Base-by-base conservation (phyloP, 306 rosid species). In the Datisca glomerata region DNA sequence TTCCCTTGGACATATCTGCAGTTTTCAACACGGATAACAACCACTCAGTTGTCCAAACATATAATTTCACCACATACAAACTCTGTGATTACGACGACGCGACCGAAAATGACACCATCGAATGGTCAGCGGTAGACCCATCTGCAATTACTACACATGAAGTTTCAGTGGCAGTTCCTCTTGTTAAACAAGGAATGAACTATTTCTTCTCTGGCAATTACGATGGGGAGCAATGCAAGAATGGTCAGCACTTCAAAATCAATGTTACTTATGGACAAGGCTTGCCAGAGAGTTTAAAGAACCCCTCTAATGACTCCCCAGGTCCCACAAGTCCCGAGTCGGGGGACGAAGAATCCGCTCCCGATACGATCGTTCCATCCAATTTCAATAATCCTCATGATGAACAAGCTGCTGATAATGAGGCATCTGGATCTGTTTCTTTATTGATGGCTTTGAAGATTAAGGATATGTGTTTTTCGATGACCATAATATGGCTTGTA, bases 21-120 rank as follows among this genome's bases (percentile, higher is more conserved):
- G 97, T 87, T 67, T 82, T 87, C 64, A 79, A 82, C 66, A 74
- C 94, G 0, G 77, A 87, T 60, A 82, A 43, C 2, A 87, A 87
- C 56, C 97, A 87, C 70, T 64, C 89, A 0, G 65, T 87, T 4
- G 38, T 83, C 27, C 89, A 76, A 43, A 82, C 97, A 18, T 87
- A 62, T 64, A 87, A 83, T 44, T 41, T 35, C 3, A 87, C 89
- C 18, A 83, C 79, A 5, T 82, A 82, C 80, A 79, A 74, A 47
- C 58, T 18, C 15, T 87, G 94, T 14, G 80, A 87, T 37, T 82
- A 54, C 4, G 71, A 79, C 5, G 68, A 87, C 47, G 75, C 94
- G 12, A 57, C 38, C 21, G 97, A 79, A 24, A 64, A 62, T 0
- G 97, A 82, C 56, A 79, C 89, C 15, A 14, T 3, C 29, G 79